Percentiles rank a stretch among this genome's conserved stretches.
These are phyloP conservation scores for Lagerstroemia speciosa DNA, from an alignment of 345 rosid species.

Conservation along the genomic window DNA sequence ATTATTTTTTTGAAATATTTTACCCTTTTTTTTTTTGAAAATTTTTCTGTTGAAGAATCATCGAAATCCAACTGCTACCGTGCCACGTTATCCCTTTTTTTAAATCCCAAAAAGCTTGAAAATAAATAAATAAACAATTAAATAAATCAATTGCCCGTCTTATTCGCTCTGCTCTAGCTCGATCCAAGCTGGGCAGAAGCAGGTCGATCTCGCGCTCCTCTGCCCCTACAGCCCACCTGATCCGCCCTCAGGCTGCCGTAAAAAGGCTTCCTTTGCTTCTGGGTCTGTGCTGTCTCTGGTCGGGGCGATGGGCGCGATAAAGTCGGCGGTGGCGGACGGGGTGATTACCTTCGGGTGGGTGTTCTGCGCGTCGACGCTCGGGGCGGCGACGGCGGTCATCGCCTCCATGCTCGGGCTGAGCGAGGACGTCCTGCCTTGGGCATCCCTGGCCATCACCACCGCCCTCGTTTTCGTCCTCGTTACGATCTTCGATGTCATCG, in stretches of 20 bases:
- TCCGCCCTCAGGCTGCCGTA: not conserved
- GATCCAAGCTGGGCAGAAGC: not conserved
- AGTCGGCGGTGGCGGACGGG: slow-evolving; percentile 56
- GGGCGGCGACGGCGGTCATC: slow-evolving; percentile 44
- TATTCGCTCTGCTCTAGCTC: not conserved
- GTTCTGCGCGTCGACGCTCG: slow-evolving; percentile 42
- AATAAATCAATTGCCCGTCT: not conserved
- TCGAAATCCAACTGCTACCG: too few species aligned
- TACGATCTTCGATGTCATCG: slow-evolving; percentile 48
- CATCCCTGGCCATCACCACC: slow-evolving; percentile 32
- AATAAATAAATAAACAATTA: too few species aligned
- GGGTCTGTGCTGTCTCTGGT: not conserved
- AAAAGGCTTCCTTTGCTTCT: not conserved
- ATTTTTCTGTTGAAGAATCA: too few species aligned
- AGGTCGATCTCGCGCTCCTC: too few species aligned
- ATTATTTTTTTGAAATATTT: too few species aligned
- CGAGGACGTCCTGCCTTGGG: slow-evolving; percentile 27
- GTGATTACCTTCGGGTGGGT: slow-evolving; percentile 69
- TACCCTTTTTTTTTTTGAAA: too few species aligned
- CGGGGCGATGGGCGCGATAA: slow-evolving; percentile 45
- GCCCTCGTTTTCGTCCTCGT: slow-evolving; percentile 51
- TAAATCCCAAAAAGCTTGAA: too few species aligned
- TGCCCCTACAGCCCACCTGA: too few species aligned
- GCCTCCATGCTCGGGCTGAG: slow-evolving; percentile 40
- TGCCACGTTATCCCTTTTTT: too few species aligned